phyloP scores from a whole-genome alignment of 1,139 yeast species.

The Candida pseudoviswanathii region DNA sequence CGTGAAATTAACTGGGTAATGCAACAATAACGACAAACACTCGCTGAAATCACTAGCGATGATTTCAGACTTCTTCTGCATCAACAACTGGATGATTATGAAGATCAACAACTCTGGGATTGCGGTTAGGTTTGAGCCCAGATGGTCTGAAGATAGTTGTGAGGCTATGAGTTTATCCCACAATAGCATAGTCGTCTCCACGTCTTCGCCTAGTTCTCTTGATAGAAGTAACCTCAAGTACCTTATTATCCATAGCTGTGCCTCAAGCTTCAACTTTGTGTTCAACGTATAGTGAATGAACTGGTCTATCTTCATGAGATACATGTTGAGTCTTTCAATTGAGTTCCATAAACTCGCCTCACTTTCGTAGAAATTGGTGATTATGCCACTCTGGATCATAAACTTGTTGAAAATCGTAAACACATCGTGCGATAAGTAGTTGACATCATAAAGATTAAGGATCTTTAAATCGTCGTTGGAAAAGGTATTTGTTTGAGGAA shows the following conservation, averaged over 20 bases:
- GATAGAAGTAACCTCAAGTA: slow-evolving; percentile 60
- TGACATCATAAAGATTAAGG: slow-evolving; percentile 38
- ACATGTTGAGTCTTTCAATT: slow-evolving; percentile 49
- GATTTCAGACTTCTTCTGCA: slow-evolving; percentile 51
- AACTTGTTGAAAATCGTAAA: slow-evolving; percentile 49
- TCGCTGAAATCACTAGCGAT: slow-evolving; percentile 65
- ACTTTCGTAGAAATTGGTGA: slow-evolving; percentile 43
- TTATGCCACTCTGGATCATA: slow-evolving; percentile 39
- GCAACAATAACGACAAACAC: slow-evolving; percentile 56
- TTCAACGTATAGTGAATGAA: slow-evolving; percentile 45
- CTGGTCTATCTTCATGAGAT: slow-evolving; percentile 52
- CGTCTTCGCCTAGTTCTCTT: slow-evolving; percentile 57
- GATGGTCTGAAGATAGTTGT: slow-evolving; percentile 13
- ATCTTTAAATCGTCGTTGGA: slow-evolving; percentile 38
- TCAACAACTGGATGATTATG: slow-evolving; percentile 51
- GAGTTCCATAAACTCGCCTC: slow-evolving; percentile 44
- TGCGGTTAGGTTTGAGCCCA: slow-evolving; percentile 18
- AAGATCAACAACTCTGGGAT: slow-evolving; percentile 50
- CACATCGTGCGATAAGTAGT: slow-evolving; percentile 47
- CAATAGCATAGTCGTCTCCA: slow-evolving; percentile 43
- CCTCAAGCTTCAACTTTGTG: slow-evolving; percentile 53
- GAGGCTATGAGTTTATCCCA: slow-evolving; percentile 62
- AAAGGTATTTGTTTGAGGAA: slow-evolving; percentile 37
- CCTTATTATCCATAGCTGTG: slow-evolving; percentile 68
- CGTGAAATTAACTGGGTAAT: slow-evolving; percentile 48